Percentiles rank a stretch among this genome's conserved stretches.
Evolutionary conservation across 164 flowering plant genomes (phyloP).

Genomic region (Sextonia rubra): DNA sequence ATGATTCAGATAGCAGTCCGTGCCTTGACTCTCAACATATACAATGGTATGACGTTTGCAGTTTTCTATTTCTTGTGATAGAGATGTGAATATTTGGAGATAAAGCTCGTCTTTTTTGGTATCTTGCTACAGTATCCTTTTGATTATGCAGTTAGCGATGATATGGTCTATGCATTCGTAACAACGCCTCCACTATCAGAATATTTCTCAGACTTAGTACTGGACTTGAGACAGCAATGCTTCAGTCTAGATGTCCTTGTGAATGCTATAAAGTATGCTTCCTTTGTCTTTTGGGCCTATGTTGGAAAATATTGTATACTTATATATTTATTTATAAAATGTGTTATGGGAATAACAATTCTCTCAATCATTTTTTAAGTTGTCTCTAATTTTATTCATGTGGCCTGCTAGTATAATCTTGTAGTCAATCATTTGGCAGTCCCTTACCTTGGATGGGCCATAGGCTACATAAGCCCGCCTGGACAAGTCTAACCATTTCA

Average conservation of each 20-base stretch:
- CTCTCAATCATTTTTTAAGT: no score
- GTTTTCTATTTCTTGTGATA: slow-evolving; percentile 1
- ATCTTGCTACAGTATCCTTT: slow-evolving; percentile 30
- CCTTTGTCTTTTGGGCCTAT: slow-evolving; percentile 1
- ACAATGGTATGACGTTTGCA: slow-evolving; percentile 35
- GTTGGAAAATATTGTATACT: slow-evolving; percentile 1
- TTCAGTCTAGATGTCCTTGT: slow-evolving; percentile 39
- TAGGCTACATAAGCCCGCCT: background rate
- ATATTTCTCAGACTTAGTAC: slow-evolving; percentile 50
- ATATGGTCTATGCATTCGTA: slow-evolving; percentile 44
- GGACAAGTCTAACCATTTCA: background rate
- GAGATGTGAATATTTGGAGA: slow-evolving; percentile 1
- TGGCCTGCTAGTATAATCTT: background rate
- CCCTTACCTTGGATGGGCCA: background rate
- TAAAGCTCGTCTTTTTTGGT: slow-evolving; percentile 14
- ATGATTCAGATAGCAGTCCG: slow-evolving; percentile 70
- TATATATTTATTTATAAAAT: no score
- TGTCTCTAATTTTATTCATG: background rate
- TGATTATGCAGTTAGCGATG: slow-evolving; percentile 60
- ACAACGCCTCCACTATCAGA: slow-evolving; percentile 51
- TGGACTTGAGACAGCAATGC: slow-evolving; percentile 40
- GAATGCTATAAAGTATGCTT: slow-evolving; percentile 33
- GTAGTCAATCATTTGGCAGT: background rate
- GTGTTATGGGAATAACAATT: background rate
- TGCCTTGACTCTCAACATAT: slow-evolving; percentile 51